Percentiles rank a stretch among this genome's conserved stretches.
These are phyloP conservation scores for Scytalidium sp. DNA, from an alignment of 2,329 filamentous ascomycete genomes.

Conservation along the genomic window DNA sequence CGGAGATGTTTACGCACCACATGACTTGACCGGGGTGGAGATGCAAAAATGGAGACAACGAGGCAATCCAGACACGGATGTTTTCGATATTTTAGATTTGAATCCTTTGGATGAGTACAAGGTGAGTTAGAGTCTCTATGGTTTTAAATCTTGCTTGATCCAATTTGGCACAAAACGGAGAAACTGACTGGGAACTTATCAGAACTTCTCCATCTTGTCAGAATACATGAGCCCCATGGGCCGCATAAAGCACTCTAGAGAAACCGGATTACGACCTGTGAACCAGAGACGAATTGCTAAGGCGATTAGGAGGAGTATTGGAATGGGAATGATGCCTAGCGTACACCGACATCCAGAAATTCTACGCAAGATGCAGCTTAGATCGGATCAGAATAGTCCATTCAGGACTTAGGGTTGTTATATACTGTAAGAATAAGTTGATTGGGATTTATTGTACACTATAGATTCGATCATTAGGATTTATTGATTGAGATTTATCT, in stretches of 20 bases:
- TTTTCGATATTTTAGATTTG: slow-evolving; percentile 75
- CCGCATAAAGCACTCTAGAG: slow-evolving; percentile 72
- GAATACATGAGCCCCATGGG: slow-evolving; percentile 86
- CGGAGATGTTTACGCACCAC: slow-evolving; percentile 88
- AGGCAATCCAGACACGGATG: slow-evolving; percentile 57
- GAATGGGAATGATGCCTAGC: slow-evolving; percentile 87
- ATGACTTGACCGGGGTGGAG: slow-evolving; percentile 77
- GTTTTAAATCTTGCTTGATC: too few relatives aligned
- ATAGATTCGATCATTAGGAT: not conserved
- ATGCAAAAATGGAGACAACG: slow-evolving; percentile 74
- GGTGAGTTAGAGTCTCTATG: too few relatives aligned
- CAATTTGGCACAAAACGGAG: too few relatives aligned
- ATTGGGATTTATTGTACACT: not conserved
- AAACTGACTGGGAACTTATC: too few relatives aligned
- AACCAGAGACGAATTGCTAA: slow-evolving; percentile 95
- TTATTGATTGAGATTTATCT: not conserved
- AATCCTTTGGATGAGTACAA: slow-evolving; percentile 85
- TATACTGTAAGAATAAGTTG: not conserved
- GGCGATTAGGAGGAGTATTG: slow-evolving; percentile 84
- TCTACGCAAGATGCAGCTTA: slow-evolving; percentile 34
- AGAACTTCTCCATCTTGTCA: slow-evolving; percentile 92
- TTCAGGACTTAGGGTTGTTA: slow-evolving; percentile 19
- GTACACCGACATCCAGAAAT: slow-evolving; percentile 87
- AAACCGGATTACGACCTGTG: slow-evolving; percentile 78
- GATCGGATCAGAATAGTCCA: slow-evolving; percentile 29